Base-by-base conservation (phyloP, 306 rosid genomes). In the Pyrus betulifolia region DNA sequence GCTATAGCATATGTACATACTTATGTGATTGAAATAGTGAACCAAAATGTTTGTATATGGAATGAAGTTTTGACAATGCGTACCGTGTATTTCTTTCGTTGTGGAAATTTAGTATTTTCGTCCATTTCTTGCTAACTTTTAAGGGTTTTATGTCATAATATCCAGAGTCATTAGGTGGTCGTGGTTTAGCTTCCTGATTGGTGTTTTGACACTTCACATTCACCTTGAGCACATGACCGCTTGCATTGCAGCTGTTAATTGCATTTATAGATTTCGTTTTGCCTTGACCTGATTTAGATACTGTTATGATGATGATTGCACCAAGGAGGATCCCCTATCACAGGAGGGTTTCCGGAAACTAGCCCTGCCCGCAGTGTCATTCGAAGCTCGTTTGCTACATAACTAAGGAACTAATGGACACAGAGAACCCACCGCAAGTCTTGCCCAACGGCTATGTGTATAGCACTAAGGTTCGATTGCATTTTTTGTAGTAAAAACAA, bases 311-410 rank as follows among this genome's bases (percentile, higher is more conserved):
- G 96, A 92, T 76, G 97, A 91, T 84, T 95, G 97, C 89, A 88
- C 96, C 79, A 95, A 95, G 89, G 97, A 95, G 82, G 99, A 95
- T 65, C 99, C 99, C 22, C 81, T 95, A 75, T 92, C 99, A 10
- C 99, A 95, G 80, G 93, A 90, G 70, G 77, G 86, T 74, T 95
- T 95, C 81, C 91, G 97, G 67, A 88, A 84, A 82, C 87, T 95
- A 61, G 99, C 99, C 69, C 60, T 59, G 77, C 88, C 92, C 27
- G 89, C 97, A 88, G 89, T 91, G 87, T 85, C 93, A 89, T 80
- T 95, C 99, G 8, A 95, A 89, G 90, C 93, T 92, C 68, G 99
- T 95, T 70, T 95, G 99, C 89, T 95, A 92, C 85, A 92, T 95
- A 88, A 89, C 99, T 4, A 95, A 92, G 82, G 97, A 95, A 85